Conservation (phyloP, 2,329 filamentous ascomycete genomes). For the Stromatinia cepivora region DNA sequence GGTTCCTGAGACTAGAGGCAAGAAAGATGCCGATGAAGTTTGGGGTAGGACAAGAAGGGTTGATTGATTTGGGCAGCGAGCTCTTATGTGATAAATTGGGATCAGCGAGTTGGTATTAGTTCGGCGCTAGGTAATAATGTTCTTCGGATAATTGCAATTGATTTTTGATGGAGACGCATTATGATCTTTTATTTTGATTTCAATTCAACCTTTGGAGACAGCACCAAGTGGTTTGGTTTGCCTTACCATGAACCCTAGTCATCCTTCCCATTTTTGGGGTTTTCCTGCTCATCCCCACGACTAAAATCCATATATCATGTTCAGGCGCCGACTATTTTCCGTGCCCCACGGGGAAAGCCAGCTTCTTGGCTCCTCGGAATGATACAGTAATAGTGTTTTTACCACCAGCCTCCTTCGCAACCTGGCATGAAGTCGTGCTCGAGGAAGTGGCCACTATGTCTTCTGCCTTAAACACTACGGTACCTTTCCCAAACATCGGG, state of each 20-base stretch:
- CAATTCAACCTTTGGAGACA: not conserved
- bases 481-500: no score
- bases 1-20: constrained; percentile 88
- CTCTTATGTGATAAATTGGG: not conserved
- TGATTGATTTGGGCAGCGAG: constrained; percentile 27
- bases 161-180: not conserved
- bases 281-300: not conserved
- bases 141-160: not conserved
- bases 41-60: constrained; percentile 66
- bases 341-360: no score
- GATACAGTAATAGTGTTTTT: no score
- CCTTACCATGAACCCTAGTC: not conserved
- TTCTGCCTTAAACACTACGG: no score
- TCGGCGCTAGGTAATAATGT: not conserved
- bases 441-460: no score
- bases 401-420: no score
- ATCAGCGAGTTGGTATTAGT: not conserved
- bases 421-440: no score
- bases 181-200: not conserved
- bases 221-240: not conserved
- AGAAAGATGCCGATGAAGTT: constrained; percentile 82
- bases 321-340: no score
- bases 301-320: not conserved
- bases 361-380: no score
- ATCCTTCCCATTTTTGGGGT: not conserved